A percentile compares a stretch with the other conserved stretches of the same genome.
Evolutionary conservation across 2,329 filamentous ascomycete genomes (phyloP).

Genomic region (Malbranchea cinnamomea): DNA sequence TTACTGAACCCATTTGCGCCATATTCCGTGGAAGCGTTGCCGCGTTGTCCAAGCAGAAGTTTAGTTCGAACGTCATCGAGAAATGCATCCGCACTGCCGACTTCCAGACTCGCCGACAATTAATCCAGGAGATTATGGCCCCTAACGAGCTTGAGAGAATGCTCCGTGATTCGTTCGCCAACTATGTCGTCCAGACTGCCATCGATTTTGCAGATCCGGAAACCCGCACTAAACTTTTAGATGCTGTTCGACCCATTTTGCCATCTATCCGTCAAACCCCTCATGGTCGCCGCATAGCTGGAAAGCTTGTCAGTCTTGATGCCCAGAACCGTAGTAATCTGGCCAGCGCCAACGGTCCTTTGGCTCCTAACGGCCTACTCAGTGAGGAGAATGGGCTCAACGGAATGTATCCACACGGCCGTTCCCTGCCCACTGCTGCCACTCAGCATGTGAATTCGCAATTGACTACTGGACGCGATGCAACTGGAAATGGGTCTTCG

Average conservation of each 20-base stretch:
- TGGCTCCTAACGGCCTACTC: conserved; percentile 25
- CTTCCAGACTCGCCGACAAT: conserved; percentile 55
- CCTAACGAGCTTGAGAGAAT: conserved; percentile 67
- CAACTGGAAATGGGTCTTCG: conserved; percentile 4
- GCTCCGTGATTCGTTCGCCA: conserved; percentile 83
- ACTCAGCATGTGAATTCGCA: conserved; percentile 10
- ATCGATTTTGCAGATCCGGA: conserved; percentile 66
- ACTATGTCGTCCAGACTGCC: conserved; percentile 96
- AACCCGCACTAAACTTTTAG: conserved; percentile 61
- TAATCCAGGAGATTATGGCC: conserved; percentile 68
- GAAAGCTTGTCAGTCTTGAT: conserved; percentile 58
- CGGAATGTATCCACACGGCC: conserved; percentile 17
- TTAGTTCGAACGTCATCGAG: conserved; percentile 97
- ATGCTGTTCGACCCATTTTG: conserved; percentile 71
- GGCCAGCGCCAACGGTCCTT: conserved; percentile 21
- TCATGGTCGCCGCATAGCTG: conserved; percentile 83
- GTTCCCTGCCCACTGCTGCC: conserved; percentile 14
- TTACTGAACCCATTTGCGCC: conserved; percentile 75
- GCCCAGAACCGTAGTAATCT: conserved; percentile 23
- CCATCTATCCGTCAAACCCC: conserved; percentile 78
- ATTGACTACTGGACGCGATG: background rate
- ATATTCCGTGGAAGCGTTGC: conserved; percentile 61
- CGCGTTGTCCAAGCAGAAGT: conserved; percentile 82
- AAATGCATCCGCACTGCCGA: conserved; percentile 82
- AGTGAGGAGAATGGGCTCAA: conserved; percentile 21